phyloP scores from a whole-genome alignment of 495 filamentous ascomycete genomes.

The Aspergillus steynii region DNA sequence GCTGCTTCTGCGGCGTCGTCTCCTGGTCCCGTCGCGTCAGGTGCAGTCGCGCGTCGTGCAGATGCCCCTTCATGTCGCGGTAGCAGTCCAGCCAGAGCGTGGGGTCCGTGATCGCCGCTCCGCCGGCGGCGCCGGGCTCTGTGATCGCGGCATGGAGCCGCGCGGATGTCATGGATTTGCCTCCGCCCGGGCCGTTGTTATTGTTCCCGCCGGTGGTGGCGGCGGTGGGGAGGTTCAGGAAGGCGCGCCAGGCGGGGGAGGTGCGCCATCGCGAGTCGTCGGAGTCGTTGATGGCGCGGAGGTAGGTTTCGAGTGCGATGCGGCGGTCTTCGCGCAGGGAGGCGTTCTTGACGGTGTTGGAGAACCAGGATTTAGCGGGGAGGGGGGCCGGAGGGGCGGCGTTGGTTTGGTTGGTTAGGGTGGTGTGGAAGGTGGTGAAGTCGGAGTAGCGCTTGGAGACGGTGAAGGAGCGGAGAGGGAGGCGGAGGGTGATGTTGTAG shows the following conservation, averaged over 20 bases:
- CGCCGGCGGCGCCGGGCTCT: conserved; percentile 42
- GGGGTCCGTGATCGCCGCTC: conserved; percentile 64
- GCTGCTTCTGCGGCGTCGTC: conserved; percentile 61
- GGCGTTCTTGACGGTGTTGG: conserved; percentile 72
- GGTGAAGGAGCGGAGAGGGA: conserved; percentile 83
- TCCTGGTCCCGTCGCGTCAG: conserved; percentile 77
- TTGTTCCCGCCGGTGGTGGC: conserved; percentile 28
- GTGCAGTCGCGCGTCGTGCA: conserved; percentile 79
- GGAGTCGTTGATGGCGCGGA: conserved; percentile 73
- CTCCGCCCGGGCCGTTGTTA: conserved; percentile 43
- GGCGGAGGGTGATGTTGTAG: conserved; percentile 88
- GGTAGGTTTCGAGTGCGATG: conserved; percentile 73
- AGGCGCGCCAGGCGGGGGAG: conserved; percentile 78
- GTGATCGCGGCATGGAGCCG: conserved; percentile 44
- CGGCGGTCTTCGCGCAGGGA: conserved; percentile 80
- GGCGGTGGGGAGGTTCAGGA: conserved; percentile 75
- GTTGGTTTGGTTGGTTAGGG: conserved; percentile 64
- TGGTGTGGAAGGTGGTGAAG: conserved; percentile 74
- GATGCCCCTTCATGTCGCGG: conserved; percentile 73
- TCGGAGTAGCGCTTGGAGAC: conserved; percentile 94
- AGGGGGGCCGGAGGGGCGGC: conserved; percentile 63
- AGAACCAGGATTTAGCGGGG: conserved; percentile 84
- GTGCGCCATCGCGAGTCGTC: conserved; percentile 84
- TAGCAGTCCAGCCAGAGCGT: conserved; percentile 85
- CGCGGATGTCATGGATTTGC: conserved; percentile 23